Percentiles rank a stretch among this genome's conserved stretches.
Evolutionary conservation across 306 rosid species (phyloP).

Genomic region (Purshia tridentata): DNA sequence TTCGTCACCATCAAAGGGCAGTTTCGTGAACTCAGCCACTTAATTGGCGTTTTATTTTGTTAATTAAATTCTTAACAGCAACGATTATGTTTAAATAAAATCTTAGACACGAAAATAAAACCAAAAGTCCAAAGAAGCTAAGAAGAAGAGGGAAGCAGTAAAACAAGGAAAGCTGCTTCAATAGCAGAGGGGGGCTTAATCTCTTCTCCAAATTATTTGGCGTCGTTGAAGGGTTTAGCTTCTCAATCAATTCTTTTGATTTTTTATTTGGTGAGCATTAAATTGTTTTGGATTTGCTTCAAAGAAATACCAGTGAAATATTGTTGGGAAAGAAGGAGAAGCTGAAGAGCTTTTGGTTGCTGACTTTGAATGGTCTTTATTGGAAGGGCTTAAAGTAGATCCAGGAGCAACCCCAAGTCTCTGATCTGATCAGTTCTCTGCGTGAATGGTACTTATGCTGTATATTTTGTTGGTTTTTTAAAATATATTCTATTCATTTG

Average conservation of each 20-base stretch:
- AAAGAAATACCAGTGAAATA: constrained; percentile 21
- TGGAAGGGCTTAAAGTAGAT: constrained; percentile 50
- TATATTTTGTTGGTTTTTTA: background rate
- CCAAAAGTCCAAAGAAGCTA: constrained; percentile 38
- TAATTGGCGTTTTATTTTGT: constrained; percentile 29
- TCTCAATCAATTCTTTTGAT: constrained; percentile 19
- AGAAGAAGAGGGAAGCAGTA: constrained; percentile 23
- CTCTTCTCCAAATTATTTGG: constrained; percentile 35
- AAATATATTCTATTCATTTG: background rate
- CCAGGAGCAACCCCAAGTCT: constrained; percentile 45
- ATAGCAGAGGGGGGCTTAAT: constrained; percentile 37
- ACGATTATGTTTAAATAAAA: constrained; percentile 10
- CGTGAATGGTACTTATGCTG: constrained; percentile 55
- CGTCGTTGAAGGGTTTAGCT: constrained; percentile 50
- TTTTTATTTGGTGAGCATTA: background rate
- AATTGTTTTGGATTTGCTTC: constrained; percentile 24
- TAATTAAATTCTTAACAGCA: constrained; percentile 26
- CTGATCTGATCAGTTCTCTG: constrained; percentile 58
- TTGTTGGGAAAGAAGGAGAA: constrained; percentile 23
- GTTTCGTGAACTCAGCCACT: background rate
- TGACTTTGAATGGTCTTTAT: constrained; percentile 35
- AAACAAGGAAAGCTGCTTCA: constrained; percentile 16
- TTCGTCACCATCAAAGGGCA: constrained; percentile 23
- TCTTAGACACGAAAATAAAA: background rate
- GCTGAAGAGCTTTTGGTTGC: constrained; percentile 37